Evolutionary conservation across 2,329 filamentous ascomycete species (phyloP), one percentile per base, ranked within the genome.

Genomic region (Claviceps digitariae): DNA sequence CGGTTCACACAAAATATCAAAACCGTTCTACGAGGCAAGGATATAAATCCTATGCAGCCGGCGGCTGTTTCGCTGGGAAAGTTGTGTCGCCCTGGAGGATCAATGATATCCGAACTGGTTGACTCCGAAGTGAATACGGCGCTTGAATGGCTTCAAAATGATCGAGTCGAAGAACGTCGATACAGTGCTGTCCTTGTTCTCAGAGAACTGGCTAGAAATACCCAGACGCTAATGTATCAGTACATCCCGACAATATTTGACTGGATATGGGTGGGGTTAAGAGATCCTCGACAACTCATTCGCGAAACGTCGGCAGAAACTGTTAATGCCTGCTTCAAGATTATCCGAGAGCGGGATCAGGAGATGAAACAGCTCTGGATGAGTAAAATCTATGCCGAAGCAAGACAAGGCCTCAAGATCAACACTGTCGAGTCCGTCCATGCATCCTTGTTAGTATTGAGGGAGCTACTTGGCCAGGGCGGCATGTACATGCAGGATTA

Each of bases 401-500:
- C 90, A 20, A 77, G 88, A 55, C 77, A 81, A 56, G 90, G 90
- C 7, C 82, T 98, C 60, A 83, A 84, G 65, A 79, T 84, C 50
- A 86, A 83, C 61, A 89, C 88, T 20, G 79, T 94, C 52, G 93
- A 98, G 67, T 86, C 83, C 55, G 85, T 95, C 44, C 94, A 98
- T 65, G 93, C 89, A n/a, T 96, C 91, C 2, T 77, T 98, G 43
- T 77, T 98, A 21, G 90, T 94, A 1, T 78, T 97, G 62, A 94
- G 91, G 67, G 91, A 97, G 70, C 78, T 98, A 48, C 81, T 98
- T 20, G 82, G 93, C 57, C 91, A 95, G 66, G 93, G 93, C 52
- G 90, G 90, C 61, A 98, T 98, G 91, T 98, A 95, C 69, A 97
- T 98, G 93, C 90, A 95, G 63, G 87, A 90, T 41, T 83, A 90